Evolutionary conservation across 352 stramenopile genomes (phyloP), one percentile per base, ranked within the genome.

Genomic region (Phytopythium montanum): DNA sequence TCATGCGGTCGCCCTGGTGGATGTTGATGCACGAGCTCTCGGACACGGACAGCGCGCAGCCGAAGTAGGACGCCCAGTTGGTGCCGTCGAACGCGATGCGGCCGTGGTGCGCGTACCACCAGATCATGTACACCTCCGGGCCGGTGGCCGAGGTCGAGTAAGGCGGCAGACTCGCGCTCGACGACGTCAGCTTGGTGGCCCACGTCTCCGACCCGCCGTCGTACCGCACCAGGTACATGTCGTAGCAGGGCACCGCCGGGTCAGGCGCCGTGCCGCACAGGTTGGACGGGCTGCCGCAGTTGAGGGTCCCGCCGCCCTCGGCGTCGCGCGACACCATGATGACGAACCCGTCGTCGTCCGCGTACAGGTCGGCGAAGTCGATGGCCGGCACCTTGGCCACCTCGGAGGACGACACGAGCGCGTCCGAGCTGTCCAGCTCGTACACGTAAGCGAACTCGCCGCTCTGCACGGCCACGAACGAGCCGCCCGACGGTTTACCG

Each of bases 41-140:
- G 0, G 75, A 83, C 34, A 69, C 80, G 14, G 77, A 87, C 66
- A 87, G 75, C 8, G 77, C 75, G 6, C 65, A 64, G 26, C 77
- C 77, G 39, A 85, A 87, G 71, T 85, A 87, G 38, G 77, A 70
- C 19, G 75, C 77, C 77, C 77, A 87, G 70, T 85, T 85, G 28
- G 65, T 77, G 51, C 74, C 75, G 56, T 87, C 75, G 51, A 57
- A 85, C 12, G 73, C 75, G 54, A 87, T 81, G 7, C 77, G 77
- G 21, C 77, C 77, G 64, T 87, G 77, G 56, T 87, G 77, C 0
- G 75, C 72, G 68, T 87, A 87, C 77, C 77, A 87, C 75, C 72
- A 87, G 66, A 87, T 79, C 77, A 87, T 87, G 59, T 68, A 87
- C 44, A 85, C 77, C 34, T 87, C 60, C 2, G 65, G 12, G 4